These are phyloP conservation scores for Pyrenophora teres DNA, from an alignment of 2,329 filamentous ascomycete genomes.

Conservation along the genomic window DNA sequence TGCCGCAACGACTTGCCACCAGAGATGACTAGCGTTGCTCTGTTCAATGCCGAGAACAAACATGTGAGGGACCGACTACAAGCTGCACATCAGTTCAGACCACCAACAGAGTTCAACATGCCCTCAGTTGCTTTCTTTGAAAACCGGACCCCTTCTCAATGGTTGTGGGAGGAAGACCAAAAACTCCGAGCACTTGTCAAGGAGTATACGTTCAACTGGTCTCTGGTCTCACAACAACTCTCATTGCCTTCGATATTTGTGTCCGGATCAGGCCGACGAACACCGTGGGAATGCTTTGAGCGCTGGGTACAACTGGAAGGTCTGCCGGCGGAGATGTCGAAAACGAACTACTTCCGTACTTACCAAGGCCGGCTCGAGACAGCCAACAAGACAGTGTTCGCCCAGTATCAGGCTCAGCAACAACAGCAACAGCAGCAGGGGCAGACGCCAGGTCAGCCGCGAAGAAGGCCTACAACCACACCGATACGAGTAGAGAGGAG, in stretches of 20 bases:
- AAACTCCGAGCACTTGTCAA: constrained; percentile 82
- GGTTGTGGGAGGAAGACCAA: constrained; percentile 89
- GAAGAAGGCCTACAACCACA: constrained; percentile 69
- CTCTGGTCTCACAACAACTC: constrained; percentile 82
- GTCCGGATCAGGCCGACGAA: constrained; percentile 87
- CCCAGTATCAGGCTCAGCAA: constrained; percentile 61
- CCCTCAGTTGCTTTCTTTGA: constrained; percentile 91
- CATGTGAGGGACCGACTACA: constrained; percentile 87
- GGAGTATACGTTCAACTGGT: constrained; percentile 98
- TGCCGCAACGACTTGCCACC: constrained; percentile 62
- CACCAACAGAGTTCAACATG: constrained; percentile 90
- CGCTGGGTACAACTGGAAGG: constrained; percentile 93
- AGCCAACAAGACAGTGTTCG: constrained; percentile 63
- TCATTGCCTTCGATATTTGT: constrained; percentile 74
- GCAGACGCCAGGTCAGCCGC: constrained; percentile 55
- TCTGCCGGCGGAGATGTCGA: constrained; percentile 88
- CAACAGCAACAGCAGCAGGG: constrained; percentile 61
- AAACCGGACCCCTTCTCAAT: constrained; percentile 82
- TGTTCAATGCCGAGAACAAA: constrained; percentile 90
- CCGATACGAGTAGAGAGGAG: constrained; percentile 86
- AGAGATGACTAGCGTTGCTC: constrained; percentile 75
- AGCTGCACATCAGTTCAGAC: constrained; percentile 88
- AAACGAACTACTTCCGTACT: constrained; percentile 91
- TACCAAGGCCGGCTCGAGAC: constrained; percentile 67
- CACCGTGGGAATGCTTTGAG: constrained; percentile 98